Conservation (phyloP, 306 rosid genomes). For the Chamaecrista fasciculata region DNA sequence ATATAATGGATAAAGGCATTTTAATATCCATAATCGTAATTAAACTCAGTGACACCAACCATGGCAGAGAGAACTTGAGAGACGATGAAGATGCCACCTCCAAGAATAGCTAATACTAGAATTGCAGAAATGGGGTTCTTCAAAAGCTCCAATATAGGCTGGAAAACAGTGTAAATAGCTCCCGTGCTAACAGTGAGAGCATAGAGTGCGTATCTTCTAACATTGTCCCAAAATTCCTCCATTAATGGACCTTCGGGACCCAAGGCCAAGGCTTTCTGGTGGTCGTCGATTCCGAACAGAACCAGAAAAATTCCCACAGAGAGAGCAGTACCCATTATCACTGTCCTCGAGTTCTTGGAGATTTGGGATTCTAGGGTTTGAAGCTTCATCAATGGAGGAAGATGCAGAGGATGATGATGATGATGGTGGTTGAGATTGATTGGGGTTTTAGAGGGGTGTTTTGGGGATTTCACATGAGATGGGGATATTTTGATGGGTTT, state of each 20-base stretch:
- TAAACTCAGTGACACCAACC: conserved; percentile 82
- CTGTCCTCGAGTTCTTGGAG: conserved; percentile 28
- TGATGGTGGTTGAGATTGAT: conserved; percentile 1
- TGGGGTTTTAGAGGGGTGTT: conserved; percentile 19
- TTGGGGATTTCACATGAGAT: conserved; percentile 21
- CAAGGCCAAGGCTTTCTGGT: conserved; percentile 72
- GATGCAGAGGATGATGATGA: conserved; percentile 16
- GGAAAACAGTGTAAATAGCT: conserved; percentile 53
- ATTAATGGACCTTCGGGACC: conserved; percentile 92
- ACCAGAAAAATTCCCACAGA: conserved; percentile 59
- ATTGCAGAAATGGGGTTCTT: conserved; percentile 89
- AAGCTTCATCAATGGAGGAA: conserved; percentile 14
- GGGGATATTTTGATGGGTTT: conserved; percentile 29
- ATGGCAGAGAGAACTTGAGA: conserved; percentile 84
- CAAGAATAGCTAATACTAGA: conserved; percentile 60
- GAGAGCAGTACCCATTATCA: conserved; percentile 65
- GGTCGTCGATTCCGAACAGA: conserved; percentile 48
- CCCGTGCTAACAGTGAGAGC: conserved; percentile 78
- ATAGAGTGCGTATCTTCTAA: conserved; percentile 75
- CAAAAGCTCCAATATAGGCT: conserved; percentile 64
- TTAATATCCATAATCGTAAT: conserved; percentile 63
- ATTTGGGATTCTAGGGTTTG: neutral
- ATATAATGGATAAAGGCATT: neutral
- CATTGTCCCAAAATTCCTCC: conserved; percentile 97
- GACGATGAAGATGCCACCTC: conserved; percentile 56